phyloP scores from a whole-genome alignment of 2,329 filamentous ascomycete species.

The Akanthomyces uredinophilus region DNA sequence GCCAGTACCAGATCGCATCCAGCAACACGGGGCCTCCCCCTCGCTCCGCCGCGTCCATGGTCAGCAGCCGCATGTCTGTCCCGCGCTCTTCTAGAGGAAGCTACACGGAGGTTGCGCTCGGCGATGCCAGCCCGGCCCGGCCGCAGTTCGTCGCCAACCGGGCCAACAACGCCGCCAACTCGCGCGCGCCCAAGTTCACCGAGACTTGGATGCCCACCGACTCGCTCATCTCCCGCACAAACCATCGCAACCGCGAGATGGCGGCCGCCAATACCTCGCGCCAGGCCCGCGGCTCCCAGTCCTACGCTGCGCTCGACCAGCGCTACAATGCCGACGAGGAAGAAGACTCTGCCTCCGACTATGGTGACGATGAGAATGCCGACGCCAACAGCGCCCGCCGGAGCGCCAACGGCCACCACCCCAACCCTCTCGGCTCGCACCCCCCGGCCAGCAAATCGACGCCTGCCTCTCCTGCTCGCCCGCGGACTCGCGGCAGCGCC shows the following conservation, averaged over 20 bases:
- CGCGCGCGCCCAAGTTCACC: slow-evolving; percentile 42
- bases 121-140: slow-evolving; percentile 31
- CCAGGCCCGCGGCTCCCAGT: slow-evolving; percentile 28
- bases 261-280: slow-evolving; percentile 31
- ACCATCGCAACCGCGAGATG: slow-evolving; percentile 44
- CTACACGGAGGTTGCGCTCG: slow-evolving; percentile 46
- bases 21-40: slow-evolving; percentile 34
- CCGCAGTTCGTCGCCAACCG: slow-evolving; percentile 21
- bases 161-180: slow-evolving; percentile 20
- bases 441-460: slow-evolving; percentile 26
- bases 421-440: slow-evolving; percentile 51
- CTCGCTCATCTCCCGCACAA: slow-evolving; percentile 49
- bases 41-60: slow-evolving; percentile 38
- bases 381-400: slow-evolving; percentile 15
- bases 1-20: slow-evolving; percentile 48
- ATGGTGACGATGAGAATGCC: slow-evolving; percentile 32
- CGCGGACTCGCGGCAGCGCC: neutral
- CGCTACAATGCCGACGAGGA: slow-evolving; percentile 38
- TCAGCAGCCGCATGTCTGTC: slow-evolving; percentile 45
- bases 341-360: slow-evolving; percentile 38
- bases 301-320: slow-evolving; percentile 44
- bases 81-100: slow-evolving; percentile 35
- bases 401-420: slow-evolving; percentile 30
- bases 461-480: neutral
- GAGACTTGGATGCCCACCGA: slow-evolving; percentile 53